Conservation (phyloP, 768 basidiomycete genomes). For the Mycena albidolilacea region DNA sequence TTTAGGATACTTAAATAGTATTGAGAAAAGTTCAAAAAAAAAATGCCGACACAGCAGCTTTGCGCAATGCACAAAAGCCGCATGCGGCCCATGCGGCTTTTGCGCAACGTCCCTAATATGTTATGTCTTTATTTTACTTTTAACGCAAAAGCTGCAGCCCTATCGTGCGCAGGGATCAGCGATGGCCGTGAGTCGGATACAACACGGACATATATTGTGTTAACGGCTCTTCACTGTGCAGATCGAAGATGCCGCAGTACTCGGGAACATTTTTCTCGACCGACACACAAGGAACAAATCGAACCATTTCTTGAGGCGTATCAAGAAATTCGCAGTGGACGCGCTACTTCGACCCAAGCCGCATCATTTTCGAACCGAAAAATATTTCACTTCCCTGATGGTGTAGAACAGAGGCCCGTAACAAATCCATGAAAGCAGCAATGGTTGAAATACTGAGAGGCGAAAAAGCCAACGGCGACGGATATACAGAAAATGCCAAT, state of each 20-base stretch:
- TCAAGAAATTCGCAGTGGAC: not conserved
- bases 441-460: not conserved
- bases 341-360: not conserved
- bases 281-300: not conserved
- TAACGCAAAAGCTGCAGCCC: not conserved
- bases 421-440: not conserved
- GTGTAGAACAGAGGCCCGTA: not conserved
- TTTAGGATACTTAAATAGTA: too few species aligned
- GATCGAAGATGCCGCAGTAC: not conserved
- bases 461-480: too few species aligned
- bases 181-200: not conserved
- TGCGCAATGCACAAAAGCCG: too few species aligned
- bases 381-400: not conserved
- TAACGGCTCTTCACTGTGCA: not conserved
- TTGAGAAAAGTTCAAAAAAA: too few species aligned
- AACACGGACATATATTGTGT: not conserved
- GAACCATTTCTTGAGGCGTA: not conserved
- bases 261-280: not conserved
- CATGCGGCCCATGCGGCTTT: too few species aligned
- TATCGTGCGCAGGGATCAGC: slow-evolving; percentile 1
- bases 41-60: too few species aligned
- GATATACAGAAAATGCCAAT: not conserved
- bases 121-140: not conserved
- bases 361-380: not conserved
- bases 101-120: too few species aligned